A percentile compares a stretch with the other conserved stretches of the same genome.
phyloP scores from a whole-genome alignment of 495 filamentous ascomycete genomes.

The Aspergillus kassunensis region DNA sequence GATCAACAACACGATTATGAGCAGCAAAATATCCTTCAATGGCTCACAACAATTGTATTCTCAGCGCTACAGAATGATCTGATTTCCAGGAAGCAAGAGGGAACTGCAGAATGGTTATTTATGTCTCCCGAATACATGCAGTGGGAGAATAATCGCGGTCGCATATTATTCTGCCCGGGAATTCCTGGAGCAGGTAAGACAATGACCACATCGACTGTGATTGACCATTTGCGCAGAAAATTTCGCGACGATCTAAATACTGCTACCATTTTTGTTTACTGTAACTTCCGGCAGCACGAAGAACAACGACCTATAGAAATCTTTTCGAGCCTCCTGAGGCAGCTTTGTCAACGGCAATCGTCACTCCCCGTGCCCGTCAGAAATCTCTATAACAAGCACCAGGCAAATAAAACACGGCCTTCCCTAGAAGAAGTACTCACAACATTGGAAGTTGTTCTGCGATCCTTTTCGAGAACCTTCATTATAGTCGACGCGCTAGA shows the following conservation, averaged over 20 bases:
- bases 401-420: slow-evolving; percentile 18
- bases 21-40: not conserved
- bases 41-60: not conserved
- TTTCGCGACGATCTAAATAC: slow-evolving; percentile 16
- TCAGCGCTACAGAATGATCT: not conserved
- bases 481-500: slow-evolving; percentile 45
- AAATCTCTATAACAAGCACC: not conserved
- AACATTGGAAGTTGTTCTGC: slow-evolving; percentile 16
- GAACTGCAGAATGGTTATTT: not conserved
- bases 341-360: not conserved
- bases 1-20: not conserved
- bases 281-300: slow-evolving; percentile 17
- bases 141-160: not conserved
- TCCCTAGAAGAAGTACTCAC: slow-evolving; percentile 27
- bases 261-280: slow-evolving; percentile 39
- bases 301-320: not conserved
- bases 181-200: slow-evolving; percentile 42
- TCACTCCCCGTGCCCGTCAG: not conserved
- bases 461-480: slow-evolving; percentile 21
- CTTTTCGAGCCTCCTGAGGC: not conserved
- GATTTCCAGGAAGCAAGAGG: not conserved
- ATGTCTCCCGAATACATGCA: not conserved
- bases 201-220: slow-evolving; percentile 31
- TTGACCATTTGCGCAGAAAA: slow-evolving; percentile 22
- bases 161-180: slow-evolving; percentile 42